Percentiles rank a stretch among this genome's conserved stretches.
These are phyloP conservation scores for Daldinia decipiens DNA, from an alignment of 495 filamentous ascomycete species.

Conservation along the genomic window DNA sequence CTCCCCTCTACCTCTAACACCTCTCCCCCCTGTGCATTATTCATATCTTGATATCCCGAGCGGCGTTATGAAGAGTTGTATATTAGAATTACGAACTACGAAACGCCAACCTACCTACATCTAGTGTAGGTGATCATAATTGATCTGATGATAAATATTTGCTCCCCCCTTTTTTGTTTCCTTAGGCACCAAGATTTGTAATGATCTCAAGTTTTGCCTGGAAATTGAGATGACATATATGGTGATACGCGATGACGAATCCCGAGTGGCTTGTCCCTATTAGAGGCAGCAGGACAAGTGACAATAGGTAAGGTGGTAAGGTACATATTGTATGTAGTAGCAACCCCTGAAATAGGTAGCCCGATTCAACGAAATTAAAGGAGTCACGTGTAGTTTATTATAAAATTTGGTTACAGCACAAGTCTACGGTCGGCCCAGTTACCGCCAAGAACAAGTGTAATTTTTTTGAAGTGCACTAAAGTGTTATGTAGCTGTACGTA, in stretches of 20 bases:
- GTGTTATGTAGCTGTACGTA: neutral
- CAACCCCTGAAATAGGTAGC: constrained; percentile 1
- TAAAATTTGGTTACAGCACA: constrained; percentile 21
- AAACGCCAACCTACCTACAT: constrained; percentile 19
- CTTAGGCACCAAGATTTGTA: constrained; percentile 35
- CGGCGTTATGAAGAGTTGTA: constrained; percentile 48
- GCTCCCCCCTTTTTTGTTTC: neutral
- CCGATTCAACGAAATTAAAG: constrained; percentile 5
- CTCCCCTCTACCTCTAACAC: constrained; percentile 43
- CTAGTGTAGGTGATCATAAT: constrained; percentile 36
- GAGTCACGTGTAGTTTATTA: constrained; percentile 27
- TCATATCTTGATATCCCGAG: constrained; percentile 48
- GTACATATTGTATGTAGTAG: neutral
- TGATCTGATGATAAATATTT: constrained; percentile 31
- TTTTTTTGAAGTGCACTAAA: neutral
- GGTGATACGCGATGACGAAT: constrained; percentile 41
- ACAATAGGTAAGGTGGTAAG: neutral
- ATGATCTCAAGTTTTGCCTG: constrained; percentile 29
- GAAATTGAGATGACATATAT: constrained; percentile 24
- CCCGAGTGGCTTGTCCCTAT: constrained; percentile 33
- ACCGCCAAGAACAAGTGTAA: constrained; percentile 28
- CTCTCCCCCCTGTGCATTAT: constrained; percentile 37
- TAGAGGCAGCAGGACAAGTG: constrained; percentile 19
- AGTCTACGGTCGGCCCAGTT: constrained; percentile 37
- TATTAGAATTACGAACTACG: constrained; percentile 42